Conservation (phyloP, 306 rosid species). For the Sophora flavescens region DNA sequence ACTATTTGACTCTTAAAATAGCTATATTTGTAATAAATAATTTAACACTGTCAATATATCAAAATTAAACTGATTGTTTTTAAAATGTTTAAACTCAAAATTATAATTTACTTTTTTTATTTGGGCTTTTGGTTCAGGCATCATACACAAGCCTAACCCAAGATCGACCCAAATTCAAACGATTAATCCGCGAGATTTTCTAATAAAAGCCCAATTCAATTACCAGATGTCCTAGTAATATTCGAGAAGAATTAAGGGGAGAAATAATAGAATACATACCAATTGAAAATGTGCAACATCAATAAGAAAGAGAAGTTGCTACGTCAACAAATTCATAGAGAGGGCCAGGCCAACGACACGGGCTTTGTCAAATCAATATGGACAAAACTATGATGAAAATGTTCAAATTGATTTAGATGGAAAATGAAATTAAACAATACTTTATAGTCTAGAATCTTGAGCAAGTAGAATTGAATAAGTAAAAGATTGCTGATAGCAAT, state of each 20-base stretch:
- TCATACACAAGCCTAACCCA: neutral
- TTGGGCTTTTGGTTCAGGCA: neutral
- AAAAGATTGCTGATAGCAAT: conserved; percentile 27
- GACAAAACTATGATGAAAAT: neutral
- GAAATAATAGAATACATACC: neutral
- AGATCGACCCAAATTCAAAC: neutral
- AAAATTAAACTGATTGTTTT: neutral
- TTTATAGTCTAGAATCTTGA: neutral
- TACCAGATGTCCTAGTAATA: no score
- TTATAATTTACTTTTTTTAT: neutral
- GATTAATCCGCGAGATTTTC: neutral
- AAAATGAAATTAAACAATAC: conserved; percentile 15
- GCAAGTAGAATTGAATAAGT: conserved; percentile 5
- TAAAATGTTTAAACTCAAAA: neutral
- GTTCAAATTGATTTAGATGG: neutral
- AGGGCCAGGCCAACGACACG: neutral
- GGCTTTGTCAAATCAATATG: neutral
- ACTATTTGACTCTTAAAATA: no score
- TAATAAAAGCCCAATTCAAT: neutral
- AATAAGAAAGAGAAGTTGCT: neutral
- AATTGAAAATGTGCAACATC: neutral
- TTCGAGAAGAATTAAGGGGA: no score
- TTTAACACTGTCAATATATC: no score
- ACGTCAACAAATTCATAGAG: no score
- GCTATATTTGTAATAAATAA: no score